Evolutionary conservation across 768 basidiomycete genomes (phyloP).

Genomic region (Porpolomopsis calyptriformis): DNA sequence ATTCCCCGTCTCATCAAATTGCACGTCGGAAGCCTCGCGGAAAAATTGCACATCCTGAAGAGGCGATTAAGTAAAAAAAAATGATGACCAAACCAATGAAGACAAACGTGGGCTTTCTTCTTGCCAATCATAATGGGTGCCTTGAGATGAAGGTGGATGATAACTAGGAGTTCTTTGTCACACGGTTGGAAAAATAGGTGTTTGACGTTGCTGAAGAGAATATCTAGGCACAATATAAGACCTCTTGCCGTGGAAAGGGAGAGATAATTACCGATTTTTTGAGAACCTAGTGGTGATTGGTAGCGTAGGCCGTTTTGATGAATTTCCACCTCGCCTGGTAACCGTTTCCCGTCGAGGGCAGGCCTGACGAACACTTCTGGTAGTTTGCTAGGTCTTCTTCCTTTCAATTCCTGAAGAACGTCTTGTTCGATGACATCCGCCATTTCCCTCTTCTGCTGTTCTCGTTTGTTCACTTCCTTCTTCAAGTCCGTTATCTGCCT

Average conservation of each 20-base stretch:
- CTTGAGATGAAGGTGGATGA: constrained; percentile 88
- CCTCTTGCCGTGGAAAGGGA: neutral
- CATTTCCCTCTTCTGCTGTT: constrained; percentile 96
- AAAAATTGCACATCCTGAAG: constrained; percentile 92
- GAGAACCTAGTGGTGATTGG: constrained; percentile 73
- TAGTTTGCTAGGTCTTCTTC: constrained; percentile 74
- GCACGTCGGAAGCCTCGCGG: constrained; percentile 93
- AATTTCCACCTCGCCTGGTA: constrained; percentile 96
- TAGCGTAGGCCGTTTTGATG: constrained; percentile 96
- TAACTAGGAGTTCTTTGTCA: constrained; percentile 88
- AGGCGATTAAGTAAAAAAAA: constrained; percentile 1
- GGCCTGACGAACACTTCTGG: constrained; percentile 91
- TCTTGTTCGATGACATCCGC: constrained; percentile 97
- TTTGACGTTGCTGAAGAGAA: constrained; percentile 94
- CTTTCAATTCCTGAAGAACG: constrained; percentile 77
- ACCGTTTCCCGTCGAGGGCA: constrained; percentile 85
- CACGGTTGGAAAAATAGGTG: constrained; percentile 99
- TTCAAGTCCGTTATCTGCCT: constrained; percentile 93
- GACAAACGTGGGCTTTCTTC: constrained; percentile 85
- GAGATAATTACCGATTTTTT: constrained; percentile 69
- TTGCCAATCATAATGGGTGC: constrained; percentile 98
- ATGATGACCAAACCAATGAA: constrained; percentile 1
- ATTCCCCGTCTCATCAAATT: constrained; percentile 99
- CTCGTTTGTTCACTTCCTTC: constrained; percentile 94
- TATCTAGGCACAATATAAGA: constrained; percentile 40